Base-by-base conservation (phyloP, 176 grass and related monocot genomes). In the Cymbopogon citratus region DNA sequence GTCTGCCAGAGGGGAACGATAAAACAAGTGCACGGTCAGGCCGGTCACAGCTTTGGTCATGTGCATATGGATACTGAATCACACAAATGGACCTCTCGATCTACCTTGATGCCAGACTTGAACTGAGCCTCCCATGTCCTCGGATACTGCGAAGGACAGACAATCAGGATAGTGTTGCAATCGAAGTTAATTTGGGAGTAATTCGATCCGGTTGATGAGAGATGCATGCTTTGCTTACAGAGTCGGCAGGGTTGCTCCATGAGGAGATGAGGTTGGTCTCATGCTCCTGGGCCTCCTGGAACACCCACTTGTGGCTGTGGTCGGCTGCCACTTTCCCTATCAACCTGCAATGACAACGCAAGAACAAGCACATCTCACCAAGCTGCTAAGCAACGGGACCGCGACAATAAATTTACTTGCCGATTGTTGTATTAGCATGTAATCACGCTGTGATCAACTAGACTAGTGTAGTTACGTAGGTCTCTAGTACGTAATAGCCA, bases 281-380 rank as follows among this genome's bases (percentile, higher is more conserved):
- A 12, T 91, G 61, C 81, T 95, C 91, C 16, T 74, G 91, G 69
- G 91, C 80, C 45, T 99, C 96, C 84, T 90, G 91, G 73, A 95
- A 90, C 72, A 99, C 91, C 96, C 96, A 99, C 85, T 99, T 99
- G 87, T 99, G 93, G 85, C 96, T 91, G 89, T 99, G 91, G 94
- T 99, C 96, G 56, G 93, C 96, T 83, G 96, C 96, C 62, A 99
- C 92, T 78, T 99, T 99, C 80, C 96, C 96, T 88, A 99, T 95
- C 83, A 93, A 76, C 52, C 96, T 99, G 82, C 71, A 71, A 6
- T 52, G 8, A 62, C 5, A 27, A 28, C 61, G 41, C 21, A 60
- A 25, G 52, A 35, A 73, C 29, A 66, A 0, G 31, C 28, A 65
- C 14, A 64, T 5, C 1, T 2, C 31, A 33, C 3, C 31, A 38